phyloP scores from a whole-genome alignment of 371 early-diverging fungal species.

The Lichtheimia corymbifera region DNA sequence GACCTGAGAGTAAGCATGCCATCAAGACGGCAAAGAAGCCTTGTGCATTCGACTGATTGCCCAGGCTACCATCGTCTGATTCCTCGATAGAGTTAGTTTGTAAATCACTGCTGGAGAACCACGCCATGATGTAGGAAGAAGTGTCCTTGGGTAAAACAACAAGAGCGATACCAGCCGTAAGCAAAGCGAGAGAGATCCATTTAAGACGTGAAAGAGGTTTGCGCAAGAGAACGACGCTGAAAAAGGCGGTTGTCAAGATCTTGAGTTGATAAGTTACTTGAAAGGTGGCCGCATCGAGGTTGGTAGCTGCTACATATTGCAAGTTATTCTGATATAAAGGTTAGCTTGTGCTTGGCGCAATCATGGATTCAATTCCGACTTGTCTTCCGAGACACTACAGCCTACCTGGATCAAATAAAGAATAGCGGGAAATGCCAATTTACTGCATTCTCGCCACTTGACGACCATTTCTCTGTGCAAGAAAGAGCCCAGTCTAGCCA shows the following conservation, averaged over 20 bases:
- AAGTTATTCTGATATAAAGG: slow-evolving; percentile 74
- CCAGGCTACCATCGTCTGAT: slow-evolving; percentile 9
- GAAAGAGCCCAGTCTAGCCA: slow-evolving; percentile 18
- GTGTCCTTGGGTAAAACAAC: slow-evolving; percentile 56
- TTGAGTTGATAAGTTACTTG: slow-evolving; percentile 97
- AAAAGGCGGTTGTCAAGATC: slow-evolving; percentile 94
- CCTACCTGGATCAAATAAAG: slow-evolving; percentile 87
- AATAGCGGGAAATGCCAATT: slow-evolving; percentile 81
- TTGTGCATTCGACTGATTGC: slow-evolving; percentile 43
- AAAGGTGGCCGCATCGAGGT: slow-evolving; percentile 94
- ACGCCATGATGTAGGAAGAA: slow-evolving; percentile 6
- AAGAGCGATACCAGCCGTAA: slow-evolving; percentile 87
- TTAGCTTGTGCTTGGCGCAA: background rate
- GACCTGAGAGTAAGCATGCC: slow-evolving; percentile 90
- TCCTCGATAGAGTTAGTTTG: background rate
- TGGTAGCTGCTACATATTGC: slow-evolving; percentile 88
- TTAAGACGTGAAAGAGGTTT: slow-evolving; percentile 66
- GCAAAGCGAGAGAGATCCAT: slow-evolving; percentile 81
- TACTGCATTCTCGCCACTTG: slow-evolving; percentile 46
- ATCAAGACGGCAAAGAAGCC: slow-evolving; percentile 67
- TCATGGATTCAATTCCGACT: background rate
- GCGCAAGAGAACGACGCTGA: slow-evolving; percentile 79
- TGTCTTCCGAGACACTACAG: too few species aligned
- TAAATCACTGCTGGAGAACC: background rate
- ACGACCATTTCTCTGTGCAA: slow-evolving; percentile 40